Conservation (phyloP, 495 filamentous ascomycete species). For the Pseudevernia furfuracea region DNA sequence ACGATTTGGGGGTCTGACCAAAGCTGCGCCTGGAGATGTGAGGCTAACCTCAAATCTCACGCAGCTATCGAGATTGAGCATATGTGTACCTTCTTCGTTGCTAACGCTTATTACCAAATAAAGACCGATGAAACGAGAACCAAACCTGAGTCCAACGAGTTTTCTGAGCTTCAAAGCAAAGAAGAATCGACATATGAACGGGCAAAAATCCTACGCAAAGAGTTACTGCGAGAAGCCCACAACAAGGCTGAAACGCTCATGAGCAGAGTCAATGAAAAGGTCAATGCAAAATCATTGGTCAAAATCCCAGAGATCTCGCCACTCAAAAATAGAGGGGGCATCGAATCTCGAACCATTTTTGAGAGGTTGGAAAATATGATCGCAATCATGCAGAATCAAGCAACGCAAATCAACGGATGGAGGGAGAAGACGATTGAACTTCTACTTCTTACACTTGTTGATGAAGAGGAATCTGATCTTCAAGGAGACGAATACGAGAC, state of each 20-base stretch:
- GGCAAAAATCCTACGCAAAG: conserved; percentile 68
- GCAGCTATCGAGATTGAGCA: conserved; percentile 71
- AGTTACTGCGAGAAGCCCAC: conserved; percentile 56
- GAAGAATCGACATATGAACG: conserved; percentile 67
- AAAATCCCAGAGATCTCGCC: conserved; percentile 54
- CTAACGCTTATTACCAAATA: conserved; percentile 74
- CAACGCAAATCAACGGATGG: conserved; percentile 62
- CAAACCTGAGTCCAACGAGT: conserved; percentile 56
- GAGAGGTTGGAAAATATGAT: conserved; percentile 49
- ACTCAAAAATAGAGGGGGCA: conserved; percentile 46
- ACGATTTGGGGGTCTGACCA: not conserved
- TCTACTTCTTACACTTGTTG: conserved; percentile 67
- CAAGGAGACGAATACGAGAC: conserved; percentile 85
- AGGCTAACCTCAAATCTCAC: not conserved
- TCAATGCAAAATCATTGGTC: conserved; percentile 47
- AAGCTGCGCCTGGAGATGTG: not conserved
- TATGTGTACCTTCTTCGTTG: conserved; percentile 73
- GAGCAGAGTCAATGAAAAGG: conserved; percentile 38
- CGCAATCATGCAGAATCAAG: conserved; percentile 59
- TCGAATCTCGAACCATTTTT: conserved; percentile 52
- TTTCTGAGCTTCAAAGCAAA: conserved; percentile 53
- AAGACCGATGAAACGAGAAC: conserved; percentile 59
- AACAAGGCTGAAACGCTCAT: conserved; percentile 42
- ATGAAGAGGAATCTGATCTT: conserved; percentile 68
- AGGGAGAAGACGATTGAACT: conserved; percentile 60